These are phyloP conservation scores for Rhodofomes roseus DNA, from an alignment of 1,284 basidiomycete species.

Conservation along the genomic window DNA sequence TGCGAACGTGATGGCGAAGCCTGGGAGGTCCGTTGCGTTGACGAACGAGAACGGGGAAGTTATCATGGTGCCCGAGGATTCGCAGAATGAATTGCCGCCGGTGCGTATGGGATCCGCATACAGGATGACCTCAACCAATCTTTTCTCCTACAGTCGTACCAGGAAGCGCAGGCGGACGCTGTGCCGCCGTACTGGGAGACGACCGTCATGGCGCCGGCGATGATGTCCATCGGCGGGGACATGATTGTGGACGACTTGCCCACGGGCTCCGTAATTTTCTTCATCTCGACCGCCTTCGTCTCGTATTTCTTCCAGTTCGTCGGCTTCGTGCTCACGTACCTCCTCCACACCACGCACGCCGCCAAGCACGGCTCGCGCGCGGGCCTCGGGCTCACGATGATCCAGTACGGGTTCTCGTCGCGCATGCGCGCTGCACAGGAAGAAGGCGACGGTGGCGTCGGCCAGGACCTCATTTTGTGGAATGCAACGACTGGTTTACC, in stretches of 20 bases:
- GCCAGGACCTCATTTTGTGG: slow-evolving; percentile 5
- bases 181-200: slow-evolving; percentile 98
- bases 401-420: slow-evolving; percentile 80
- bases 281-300: slow-evolving; percentile 78
- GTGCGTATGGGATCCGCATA: slow-evolving; percentile 40
- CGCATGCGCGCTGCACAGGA: slow-evolving; percentile 25
- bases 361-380: slow-evolving; percentile 93
- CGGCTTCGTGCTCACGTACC: slow-evolving; percentile 91
- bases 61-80: slow-evolving; percentile 72
- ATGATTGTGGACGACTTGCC: slow-evolving; percentile 77
- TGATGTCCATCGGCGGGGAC: slow-evolving; percentile 48
- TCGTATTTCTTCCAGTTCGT: slow-evolving; percentile 97
- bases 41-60: slow-evolving; percentile 57
- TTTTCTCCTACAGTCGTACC: slow-evolving; percentile 63
- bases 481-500: slow-evolving; percentile 8
- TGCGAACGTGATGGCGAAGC: slow-evolving; percentile 92
- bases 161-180: slow-evolving; percentile 84
- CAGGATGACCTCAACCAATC: neutral
- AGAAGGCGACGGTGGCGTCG: slow-evolving; percentile 1
- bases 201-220: slow-evolving; percentile 75
- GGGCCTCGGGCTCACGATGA: slow-evolving; percentile 91
- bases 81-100: slow-evolving; percentile 81
- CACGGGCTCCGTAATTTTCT: slow-evolving; percentile 66
- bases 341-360: slow-evolving; percentile 92
- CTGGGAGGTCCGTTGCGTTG: slow-evolving; percentile 46